phyloP scores from a whole-genome alignment of 2,329 filamentous ascomycete species.

The Scedosporium aurantiacum region DNA sequence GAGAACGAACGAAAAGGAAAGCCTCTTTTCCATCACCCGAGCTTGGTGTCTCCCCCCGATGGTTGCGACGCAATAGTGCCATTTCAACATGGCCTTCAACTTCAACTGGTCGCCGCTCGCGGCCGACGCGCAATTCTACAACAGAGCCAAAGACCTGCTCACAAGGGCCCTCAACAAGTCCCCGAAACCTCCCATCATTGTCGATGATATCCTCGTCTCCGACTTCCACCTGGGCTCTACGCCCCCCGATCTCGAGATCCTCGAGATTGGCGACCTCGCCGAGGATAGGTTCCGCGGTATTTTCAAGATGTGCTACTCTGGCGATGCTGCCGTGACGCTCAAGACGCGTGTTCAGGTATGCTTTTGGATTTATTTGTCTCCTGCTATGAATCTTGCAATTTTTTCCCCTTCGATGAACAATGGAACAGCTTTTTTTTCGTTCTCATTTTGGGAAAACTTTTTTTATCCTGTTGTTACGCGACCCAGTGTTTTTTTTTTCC shows the following conservation, averaged over 20 bases:
- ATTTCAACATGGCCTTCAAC: slow-evolving; percentile 89
- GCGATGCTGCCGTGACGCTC: slow-evolving; percentile 88
- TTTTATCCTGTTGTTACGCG: background rate
- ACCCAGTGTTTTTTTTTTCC: slow-evolving; percentile 10
- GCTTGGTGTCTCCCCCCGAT: background rate
- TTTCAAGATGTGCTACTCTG: slow-evolving; percentile 98
- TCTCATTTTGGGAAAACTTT: no score
- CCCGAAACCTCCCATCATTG: slow-evolving; percentile 95
- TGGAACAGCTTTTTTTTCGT: no score
- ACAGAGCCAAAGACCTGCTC: slow-evolving; percentile 83
- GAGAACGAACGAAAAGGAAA: background rate
- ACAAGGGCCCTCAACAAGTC: slow-evolving; percentile 95
- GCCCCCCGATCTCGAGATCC: slow-evolving; percentile 87
- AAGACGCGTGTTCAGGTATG: slow-evolving; percentile 87
- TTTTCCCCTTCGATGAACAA: background rate
- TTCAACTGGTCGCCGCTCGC: slow-evolving; percentile 99
- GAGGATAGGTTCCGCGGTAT: slow-evolving; percentile 96
- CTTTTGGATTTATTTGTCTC: slow-evolving; percentile 16
- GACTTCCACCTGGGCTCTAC: slow-evolving; percentile 94
- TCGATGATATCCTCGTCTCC: slow-evolving; percentile 97
- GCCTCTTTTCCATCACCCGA: background rate
- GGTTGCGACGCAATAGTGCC: slow-evolving; percentile 17
- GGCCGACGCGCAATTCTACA: slow-evolving; percentile 84
- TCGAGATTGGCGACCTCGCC: slow-evolving; percentile 94
- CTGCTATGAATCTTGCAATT: background rate